Evolutionary conservation across 2,329 filamentous ascomycete genomes (phyloP), one percentile per base, ranked within the genome.

Genomic region (Lizonia empirigonia): DNA sequence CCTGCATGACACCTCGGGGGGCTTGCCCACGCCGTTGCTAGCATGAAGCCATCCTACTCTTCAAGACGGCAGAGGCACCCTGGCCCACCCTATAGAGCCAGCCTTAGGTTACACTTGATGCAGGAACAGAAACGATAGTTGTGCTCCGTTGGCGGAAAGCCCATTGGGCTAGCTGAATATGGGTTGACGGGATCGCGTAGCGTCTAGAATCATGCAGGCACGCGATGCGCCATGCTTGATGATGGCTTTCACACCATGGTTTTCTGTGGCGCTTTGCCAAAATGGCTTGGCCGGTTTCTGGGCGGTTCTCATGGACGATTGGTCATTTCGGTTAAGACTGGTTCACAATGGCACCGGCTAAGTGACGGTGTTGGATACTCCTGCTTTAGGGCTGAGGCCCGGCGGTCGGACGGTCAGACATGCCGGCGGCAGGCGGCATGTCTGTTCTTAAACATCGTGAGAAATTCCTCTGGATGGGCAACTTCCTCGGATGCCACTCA

Each of bases 281-380:
- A 56, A 35, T 42, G 44, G 56, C 24, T 45, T 55, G 50, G 66
- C 62, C 63, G 63, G 63, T 66, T 44, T 48, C 47, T 58, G 53
- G 41, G 51, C 53, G 51, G 50, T 49, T 44, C 35, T 40, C 22
- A 20, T 44, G 44, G 34, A 39, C 16, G 23, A 32, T 26, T 51
- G 37, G 44, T 65, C 53, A 67, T 67, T 45, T 68, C 64, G 65
- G 61, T 53, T 67, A 62, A 59, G 50, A 33, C 37, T 47, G 35
- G 23, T 38, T 42, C 26, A 37, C 24, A 30, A 24, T 32, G 15
- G 24, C 15, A 22, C 38, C 33, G 38, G 32, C 20, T 38, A 50
- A 49, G 33, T 27, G 16, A 30, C 12, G 9, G 16, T 36, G 40
- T 47, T 33, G 27, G 27, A 50, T 23, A 32, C 29, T 38, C 34